Evolutionary conservation across 306 rosid species (phyloP), one percentile per base, ranked within the genome.

Genomic region (Geum urbanum): DNA sequence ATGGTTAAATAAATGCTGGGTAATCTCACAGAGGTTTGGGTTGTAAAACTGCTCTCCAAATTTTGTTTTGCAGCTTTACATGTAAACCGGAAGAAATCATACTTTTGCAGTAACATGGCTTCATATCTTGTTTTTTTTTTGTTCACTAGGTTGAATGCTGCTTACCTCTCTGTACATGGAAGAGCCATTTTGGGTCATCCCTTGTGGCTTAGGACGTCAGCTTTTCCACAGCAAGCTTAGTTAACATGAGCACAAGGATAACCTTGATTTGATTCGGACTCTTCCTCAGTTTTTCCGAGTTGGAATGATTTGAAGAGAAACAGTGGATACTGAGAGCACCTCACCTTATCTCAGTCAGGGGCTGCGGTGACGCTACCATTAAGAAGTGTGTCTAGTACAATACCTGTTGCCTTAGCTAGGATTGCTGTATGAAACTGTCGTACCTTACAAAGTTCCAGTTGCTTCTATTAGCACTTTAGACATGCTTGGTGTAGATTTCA

Each of bases 161-260:
- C 95, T 59, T 92, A 92, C 83, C 83, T 92, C 63, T 79, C 91
- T 6, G 79, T 82, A 41, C 98, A 92, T 51, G 90, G 79, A 54
- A 68, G 82, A 15, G 77, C 86, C 55, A 83, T 88, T 66, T 75
- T 85, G 74, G 90, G 94, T 24, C 81, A 85, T 68, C 72, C 88
- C 4, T 59, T 84, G 32, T 88, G 94, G 94, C 74, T 73, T 63
- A 77, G 79, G 54, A 86, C 88, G 39, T 86, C 91, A 4, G 64
- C 81, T 3, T 74, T 81, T 49, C 60, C 66, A 8, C 82, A 80
- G 81, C 83, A 83, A 81, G 74, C 81, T 40, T 83, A 79, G 77
- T 40, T 50, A 53, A 18, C 39, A 5, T 40, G 51, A 4, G 73
- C 44, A 5, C 19, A 13, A 43, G 54, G 8, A 15, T 16, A 16